phyloP scores from a whole-genome alignment of 2,329 filamentous ascomycete species.

The Aureobasidium lini region DNA sequence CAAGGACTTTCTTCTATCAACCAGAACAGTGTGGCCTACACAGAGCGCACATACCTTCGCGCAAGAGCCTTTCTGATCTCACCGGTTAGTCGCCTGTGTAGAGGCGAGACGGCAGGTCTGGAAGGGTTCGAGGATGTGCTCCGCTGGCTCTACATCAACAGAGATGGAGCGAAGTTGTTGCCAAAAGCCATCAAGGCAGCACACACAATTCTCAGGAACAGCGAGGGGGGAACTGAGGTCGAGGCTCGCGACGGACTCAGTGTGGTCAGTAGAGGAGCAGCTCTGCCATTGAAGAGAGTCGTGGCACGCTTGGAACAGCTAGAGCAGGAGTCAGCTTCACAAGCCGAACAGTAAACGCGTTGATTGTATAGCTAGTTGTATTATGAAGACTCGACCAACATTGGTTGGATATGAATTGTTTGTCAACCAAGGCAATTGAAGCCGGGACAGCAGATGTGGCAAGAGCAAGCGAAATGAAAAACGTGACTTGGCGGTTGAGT shows the following conservation, averaged over 20 bases:
- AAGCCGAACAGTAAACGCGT: neutral
- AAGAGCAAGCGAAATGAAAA: conserved; percentile 8
- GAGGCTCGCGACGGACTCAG: conserved; percentile 38
- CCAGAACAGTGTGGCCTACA: conserved; percentile 43
- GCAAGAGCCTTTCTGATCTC: conserved; percentile 41
- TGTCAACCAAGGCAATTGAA: neutral
- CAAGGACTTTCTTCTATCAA: conserved; percentile 34
- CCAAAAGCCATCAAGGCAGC: conserved; percentile 37
- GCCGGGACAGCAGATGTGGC: neutral
- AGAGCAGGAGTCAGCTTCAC: neutral
- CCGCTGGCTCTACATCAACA: conserved; percentile 42
- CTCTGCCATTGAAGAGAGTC: conserved; percentile 18
- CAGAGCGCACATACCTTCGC: conserved; percentile 48
- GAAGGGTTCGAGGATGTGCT: conserved; percentile 46
- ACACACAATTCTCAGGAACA: conserved; percentile 34
- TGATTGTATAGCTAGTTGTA: too few species aligned
- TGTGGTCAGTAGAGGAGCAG: conserved; percentile 41
- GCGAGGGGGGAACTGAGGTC: conserved; percentile 24
- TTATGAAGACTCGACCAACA: too few species aligned
- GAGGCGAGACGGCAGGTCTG: conserved; percentile 17
- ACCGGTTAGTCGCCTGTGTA: neutral
- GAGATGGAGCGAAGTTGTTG: conserved; percentile 31
- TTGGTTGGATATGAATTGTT: too few species aligned
- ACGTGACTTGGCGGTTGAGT: conserved; percentile 4
- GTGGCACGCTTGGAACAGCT: conserved; percentile 11